These are phyloP conservation scores for Bretschneidera sinensis DNA, from an alignment of 345 rosid species.

Conservation along the genomic window DNA sequence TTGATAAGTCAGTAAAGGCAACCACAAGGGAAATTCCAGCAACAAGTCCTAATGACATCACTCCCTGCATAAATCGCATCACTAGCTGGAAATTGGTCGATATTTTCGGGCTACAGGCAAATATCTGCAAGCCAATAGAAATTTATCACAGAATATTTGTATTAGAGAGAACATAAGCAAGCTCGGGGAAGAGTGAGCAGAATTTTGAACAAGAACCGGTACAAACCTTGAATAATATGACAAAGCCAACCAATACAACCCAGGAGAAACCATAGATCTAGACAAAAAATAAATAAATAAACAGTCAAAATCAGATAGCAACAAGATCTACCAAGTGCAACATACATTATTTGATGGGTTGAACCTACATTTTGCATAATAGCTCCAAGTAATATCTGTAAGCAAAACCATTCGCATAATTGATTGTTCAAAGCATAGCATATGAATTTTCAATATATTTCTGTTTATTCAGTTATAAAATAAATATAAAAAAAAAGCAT, in stretches of 20 bases:
- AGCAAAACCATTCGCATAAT: neutral
- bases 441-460: too few relatives aligned
- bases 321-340: neutral
- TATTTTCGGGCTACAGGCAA: slow-evolving; percentile 69
- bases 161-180: neutral
- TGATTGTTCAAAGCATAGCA: too few relatives aligned
- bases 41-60: slow-evolving; percentile 58
- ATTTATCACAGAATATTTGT: too few relatives aligned
- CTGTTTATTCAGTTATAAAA: too few relatives aligned
- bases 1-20: slow-evolving; percentile 48
- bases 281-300: slow-evolving; percentile 7
- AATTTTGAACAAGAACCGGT: slow-evolving; percentile 1
- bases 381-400: neutral
- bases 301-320: neutral
- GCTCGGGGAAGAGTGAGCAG: slow-evolving; percentile 7
- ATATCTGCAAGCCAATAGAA: slow-evolving; percentile 47
- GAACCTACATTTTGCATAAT: neutral
- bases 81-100: slow-evolving; percentile 58
- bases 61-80: slow-evolving; percentile 77
- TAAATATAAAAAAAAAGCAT: too few relatives aligned
- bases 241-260: slow-evolving; percentile 61
- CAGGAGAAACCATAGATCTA: slow-evolving; percentile 95
- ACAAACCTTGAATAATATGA: slow-evolving; percentile 73
- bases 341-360: neutral
- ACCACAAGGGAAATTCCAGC: slow-evolving; percentile 60